phyloP scores from a whole-genome alignment of 2,329 filamentous ascomycete species.

The Colletotrichum neosansevieriae region DNA sequence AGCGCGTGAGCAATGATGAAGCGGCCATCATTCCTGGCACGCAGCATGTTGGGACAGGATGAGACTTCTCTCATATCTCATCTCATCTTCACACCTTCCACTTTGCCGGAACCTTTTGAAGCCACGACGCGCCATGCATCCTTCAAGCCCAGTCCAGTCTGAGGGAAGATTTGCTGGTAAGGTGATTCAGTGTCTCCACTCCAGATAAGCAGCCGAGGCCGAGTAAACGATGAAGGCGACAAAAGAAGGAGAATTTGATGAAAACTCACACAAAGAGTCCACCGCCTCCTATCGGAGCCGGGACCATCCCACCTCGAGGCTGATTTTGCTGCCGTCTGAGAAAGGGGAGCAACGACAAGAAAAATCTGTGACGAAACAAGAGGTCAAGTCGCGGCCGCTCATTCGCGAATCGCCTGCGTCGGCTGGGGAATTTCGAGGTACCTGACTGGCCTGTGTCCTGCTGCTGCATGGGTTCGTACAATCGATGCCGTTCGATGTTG shows the following conservation, averaged over 20 bases:
- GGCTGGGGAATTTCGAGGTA: background rate
- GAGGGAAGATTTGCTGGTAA: background rate
- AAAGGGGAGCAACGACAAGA: slow-evolving; percentile 8
- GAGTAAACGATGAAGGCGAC: background rate
- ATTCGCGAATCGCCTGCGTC: slow-evolving; percentile 26
- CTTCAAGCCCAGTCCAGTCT: slow-evolving; percentile 14
- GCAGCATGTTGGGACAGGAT: slow-evolving; percentile 4
- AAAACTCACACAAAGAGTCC: background rate
- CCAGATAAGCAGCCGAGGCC: slow-evolving; percentile 13
- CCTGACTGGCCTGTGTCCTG: slow-evolving; percentile 6
- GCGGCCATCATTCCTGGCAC: slow-evolving; percentile 23
- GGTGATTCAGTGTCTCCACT: background rate
- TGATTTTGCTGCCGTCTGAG: slow-evolving; percentile 14
- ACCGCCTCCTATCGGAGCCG: slow-evolving; percentile 17
- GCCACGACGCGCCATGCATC: slow-evolving; percentile 5
- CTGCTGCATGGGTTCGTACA: background rate
- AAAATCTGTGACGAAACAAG: slow-evolving; percentile 40
- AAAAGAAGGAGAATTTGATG: background rate
- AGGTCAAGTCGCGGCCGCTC: slow-evolving; percentile 34
- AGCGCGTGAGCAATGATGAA: slow-evolving; percentile 38
- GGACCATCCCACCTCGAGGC: slow-evolving; percentile 17
- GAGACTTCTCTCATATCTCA: slow-evolving; percentile 37
- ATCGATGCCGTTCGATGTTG: background rate
- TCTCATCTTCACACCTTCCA: slow-evolving; percentile 25
- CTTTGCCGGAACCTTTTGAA: slow-evolving; percentile 11